Base-by-base conservation (phyloP, 164 flowering plant species). In the Brasenia schreberi region DNA sequence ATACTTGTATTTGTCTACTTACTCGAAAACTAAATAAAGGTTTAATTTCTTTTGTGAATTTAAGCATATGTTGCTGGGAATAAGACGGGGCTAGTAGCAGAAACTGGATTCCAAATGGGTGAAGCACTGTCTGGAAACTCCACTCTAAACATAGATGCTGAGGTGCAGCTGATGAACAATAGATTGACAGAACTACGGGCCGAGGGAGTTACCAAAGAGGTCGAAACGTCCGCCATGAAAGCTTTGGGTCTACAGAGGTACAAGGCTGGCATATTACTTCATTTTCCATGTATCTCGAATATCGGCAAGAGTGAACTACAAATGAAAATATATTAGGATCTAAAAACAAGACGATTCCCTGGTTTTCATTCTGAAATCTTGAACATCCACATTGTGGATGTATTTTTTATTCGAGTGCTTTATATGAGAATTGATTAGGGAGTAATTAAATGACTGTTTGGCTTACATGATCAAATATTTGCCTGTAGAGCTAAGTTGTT, bases 61-160 rank as follows among this genome's bases (percentile, higher is more conserved):
- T 33, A 74, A 89, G 90, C 90, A 61, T 89, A 80, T 78, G 96
- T 86, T 16, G 73, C 80, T 16, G 91, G 91, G 3, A 86, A 83
- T 43, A 67, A 42, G 39, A 68, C 58, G 9, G 91, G 89, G n/a
- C 49, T 87, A 0, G 68, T 84, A 62, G 17, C 68, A n/a, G 96
- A 89, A 75, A 77, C 67, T 0, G 77, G 85, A 6, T 72, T 75
- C 43, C 4, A 42, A 0, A 70, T 86, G 80, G 88, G 86, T 10
- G 84, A 86, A 49, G 67, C 89, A 5, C 82, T 86, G 0, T 83
- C 85, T 19, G 86, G 86, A 11, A 49, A 18, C 2, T 58, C 62
- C 1, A 76, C 70, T 43, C 62, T 87, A 14, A 81, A 82, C 70
- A 77, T 84, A 39, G 71, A 75, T 11, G 63, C 4, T 0, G 92